Evolutionary conservation across 768 basidiomycete species (phyloP).

Genomic region (Panellus pusillus): DNA sequence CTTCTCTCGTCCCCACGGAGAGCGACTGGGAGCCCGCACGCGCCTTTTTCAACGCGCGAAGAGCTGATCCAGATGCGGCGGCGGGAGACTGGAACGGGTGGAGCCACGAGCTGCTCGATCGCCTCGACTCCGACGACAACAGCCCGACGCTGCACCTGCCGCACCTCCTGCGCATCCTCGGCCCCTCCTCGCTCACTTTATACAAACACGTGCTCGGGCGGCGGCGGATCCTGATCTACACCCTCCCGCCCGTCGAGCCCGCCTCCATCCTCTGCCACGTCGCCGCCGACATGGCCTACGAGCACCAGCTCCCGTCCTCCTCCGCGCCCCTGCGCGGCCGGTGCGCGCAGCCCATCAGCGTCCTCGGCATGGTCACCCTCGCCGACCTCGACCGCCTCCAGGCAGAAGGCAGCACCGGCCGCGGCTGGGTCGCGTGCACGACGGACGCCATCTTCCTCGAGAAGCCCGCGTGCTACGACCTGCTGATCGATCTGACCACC

Average conservation of each 20-base stretch:
- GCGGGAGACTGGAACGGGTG: constrained; percentile 68
- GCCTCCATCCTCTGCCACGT: constrained; percentile 78
- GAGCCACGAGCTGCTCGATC: constrained; percentile 59
- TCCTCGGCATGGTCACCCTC: constrained; percentile 80
- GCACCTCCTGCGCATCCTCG: constrained; percentile 73
- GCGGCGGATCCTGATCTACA: constrained; percentile 76
- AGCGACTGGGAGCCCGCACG: constrained; percentile 64
- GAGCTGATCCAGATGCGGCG: constrained; percentile 55
- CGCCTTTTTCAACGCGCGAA: constrained; percentile 65
- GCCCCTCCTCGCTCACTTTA: constrained; percentile 74
- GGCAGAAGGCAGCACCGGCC: constrained; percentile 54
- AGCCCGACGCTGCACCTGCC: constrained; percentile 73
- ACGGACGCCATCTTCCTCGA: constrained; percentile 86
- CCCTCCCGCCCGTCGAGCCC: constrained; percentile 75
- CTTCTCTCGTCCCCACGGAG: constrained; percentile 48
- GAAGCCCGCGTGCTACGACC: constrained; percentile 75
- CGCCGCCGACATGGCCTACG: constrained; percentile 53
- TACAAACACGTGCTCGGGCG: constrained; percentile 80
- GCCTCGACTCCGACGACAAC: constrained; percentile 31
- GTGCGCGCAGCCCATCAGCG: constrained; percentile 59
- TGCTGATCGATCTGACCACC: constrained; percentile 78
- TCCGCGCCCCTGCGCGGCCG: constrained; percentile 34
- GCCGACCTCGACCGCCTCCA: constrained; percentile 66
- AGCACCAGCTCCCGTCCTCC: constrained; percentile 35
- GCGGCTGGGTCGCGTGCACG: constrained; percentile 83